phyloP scores from a whole-genome alignment of 352 stramenopile genomes.

The Aphanomyces cochlioides region DNA sequence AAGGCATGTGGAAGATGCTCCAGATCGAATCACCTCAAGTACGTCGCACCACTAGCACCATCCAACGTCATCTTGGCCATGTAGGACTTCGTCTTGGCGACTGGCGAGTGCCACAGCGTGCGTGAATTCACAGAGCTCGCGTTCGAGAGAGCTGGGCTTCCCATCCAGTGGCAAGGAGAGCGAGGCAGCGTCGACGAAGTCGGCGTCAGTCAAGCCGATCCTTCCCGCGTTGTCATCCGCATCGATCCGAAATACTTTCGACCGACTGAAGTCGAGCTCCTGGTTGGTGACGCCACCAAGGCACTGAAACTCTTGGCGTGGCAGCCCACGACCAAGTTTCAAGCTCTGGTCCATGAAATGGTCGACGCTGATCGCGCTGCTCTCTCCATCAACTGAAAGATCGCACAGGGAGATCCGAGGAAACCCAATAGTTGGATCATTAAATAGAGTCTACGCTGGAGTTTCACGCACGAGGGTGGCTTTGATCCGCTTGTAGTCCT shows the following conservation, averaged over 20 bases:
- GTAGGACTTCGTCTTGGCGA: slow-evolving; percentile 85
- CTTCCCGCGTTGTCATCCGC: slow-evolving; percentile 88
- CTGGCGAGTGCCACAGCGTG: slow-evolving; percentile 97
- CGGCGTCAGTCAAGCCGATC: slow-evolving; percentile 87
- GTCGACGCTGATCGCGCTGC: slow-evolving; percentile 73
- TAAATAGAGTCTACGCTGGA: background rate
- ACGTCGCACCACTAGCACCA: background rate
- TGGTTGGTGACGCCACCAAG: slow-evolving; percentile 95
- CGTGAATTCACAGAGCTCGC: slow-evolving; percentile 97
- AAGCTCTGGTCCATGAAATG: slow-evolving; percentile 95
- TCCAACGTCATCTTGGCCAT: slow-evolving; percentile 4
- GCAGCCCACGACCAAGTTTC: slow-evolving; percentile 89
- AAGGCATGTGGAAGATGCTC: slow-evolving; percentile 99
- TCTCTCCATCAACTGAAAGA: background rate
- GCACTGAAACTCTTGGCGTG: slow-evolving; percentile 89
- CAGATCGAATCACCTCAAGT: slow-evolving; percentile 61
- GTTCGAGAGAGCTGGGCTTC: slow-evolving; percentile 87
- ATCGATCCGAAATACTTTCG: slow-evolving; percentile 98
- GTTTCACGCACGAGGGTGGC: background rate
- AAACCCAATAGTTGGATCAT: background rate
- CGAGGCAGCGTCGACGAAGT: slow-evolving; percentile 90
- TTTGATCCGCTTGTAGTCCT: slow-evolving; percentile 51
- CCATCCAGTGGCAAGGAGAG: slow-evolving; percentile 90
- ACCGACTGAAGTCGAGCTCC: slow-evolving; percentile 96
- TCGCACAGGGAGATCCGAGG: background rate